Conservation (phyloP, 2,329 filamentous ascomycete species). For the Setomelanomma holmii region DNA sequence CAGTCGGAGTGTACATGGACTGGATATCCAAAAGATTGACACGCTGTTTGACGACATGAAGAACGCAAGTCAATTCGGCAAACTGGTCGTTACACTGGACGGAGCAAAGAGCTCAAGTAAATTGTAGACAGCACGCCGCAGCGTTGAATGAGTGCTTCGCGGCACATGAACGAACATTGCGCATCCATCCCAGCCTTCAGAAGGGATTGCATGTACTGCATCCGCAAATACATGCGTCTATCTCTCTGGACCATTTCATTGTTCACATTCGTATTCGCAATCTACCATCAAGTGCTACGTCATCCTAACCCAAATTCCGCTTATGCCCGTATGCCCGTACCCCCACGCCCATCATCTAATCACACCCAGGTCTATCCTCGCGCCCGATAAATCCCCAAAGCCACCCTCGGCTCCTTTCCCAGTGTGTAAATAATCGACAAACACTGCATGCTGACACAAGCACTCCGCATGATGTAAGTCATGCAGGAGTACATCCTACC, state of each 20-base stretch:
- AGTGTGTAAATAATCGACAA: not conserved
- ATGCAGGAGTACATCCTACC: too few relatives aligned
- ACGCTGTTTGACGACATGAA: conserved; percentile 88
- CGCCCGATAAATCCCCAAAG: not conserved
- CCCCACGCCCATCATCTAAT: not conserved
- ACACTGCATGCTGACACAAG: not conserved
- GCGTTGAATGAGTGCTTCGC: not conserved
- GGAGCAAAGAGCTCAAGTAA: conserved; percentile 33
- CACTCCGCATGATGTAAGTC: not conserved
- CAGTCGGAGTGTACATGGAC: conserved; percentile 73
- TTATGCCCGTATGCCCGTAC: not conserved
- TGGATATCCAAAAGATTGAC: conserved; percentile 81
- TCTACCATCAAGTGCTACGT: not conserved
- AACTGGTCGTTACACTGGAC: conserved; percentile 73
- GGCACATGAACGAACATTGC: too few relatives aligned
- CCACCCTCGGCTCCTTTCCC: not conserved
- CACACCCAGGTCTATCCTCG: not conserved
- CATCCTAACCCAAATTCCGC: not conserved
- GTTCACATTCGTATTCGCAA: too few relatives aligned
- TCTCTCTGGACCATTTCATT: too few relatives aligned
- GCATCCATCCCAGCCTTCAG: too few relatives aligned
- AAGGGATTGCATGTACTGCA: too few relatives aligned
- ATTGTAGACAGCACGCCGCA: conserved; percentile 22
- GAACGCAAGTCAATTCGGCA: conserved; percentile 85
- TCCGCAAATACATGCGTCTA: too few relatives aligned